Base-by-base conservation (phyloP, 495 filamentous ascomycete genomes). In the Staphylotrichum longicolle region DNA sequence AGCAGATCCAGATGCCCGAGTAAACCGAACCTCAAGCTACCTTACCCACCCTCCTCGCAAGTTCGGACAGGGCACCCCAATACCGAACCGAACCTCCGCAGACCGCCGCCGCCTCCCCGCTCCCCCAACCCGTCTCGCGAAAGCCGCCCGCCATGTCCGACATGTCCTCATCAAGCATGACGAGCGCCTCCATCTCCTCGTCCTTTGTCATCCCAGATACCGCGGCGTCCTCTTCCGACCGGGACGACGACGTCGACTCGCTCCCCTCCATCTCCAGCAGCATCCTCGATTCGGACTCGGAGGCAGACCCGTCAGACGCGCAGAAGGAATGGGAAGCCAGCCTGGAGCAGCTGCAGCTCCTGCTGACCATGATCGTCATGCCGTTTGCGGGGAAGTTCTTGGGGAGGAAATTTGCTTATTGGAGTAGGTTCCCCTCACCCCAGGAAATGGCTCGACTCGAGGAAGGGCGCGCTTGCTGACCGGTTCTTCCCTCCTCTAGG, bases 301-400 rank as follows among this genome's bases (percentile, higher is more conserved):
- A 85, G 0, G 74, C 79, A 14, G 78, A 86, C 64, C 8, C 4
- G 35, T 88, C 86, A 34, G 91, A 96, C 69, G 94, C 94, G 15
- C 93, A 98, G 72, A 82, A 80, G 20, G 93, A 98, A 73, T 98
- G 94, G 94, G 87, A 90, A 64, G 91, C 91, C 68, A 92, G 88
- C 66, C 75, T 98, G 64, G 89, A 96, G 76, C 94, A 98, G 75
- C 75, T 98, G 50, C 91, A 98, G 80, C 77, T 98, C 53, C 78
- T 98, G 48, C 71, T 97, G 70, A 93, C 87, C 7, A 95, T 98
- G 91, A 89, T 98, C 15, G 69, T 96, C 66, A 88, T 98, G 42
- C 94, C 94, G 15, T 96, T 93, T 71, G 75, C 91, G 54, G 94
- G 94, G 27, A 98, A 96, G 73, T 97, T 91, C 74, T 79, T 97